phyloP scores from a whole-genome alignment of 176 grass and related monocot species.

The Alopecurus myosuroides region DNA sequence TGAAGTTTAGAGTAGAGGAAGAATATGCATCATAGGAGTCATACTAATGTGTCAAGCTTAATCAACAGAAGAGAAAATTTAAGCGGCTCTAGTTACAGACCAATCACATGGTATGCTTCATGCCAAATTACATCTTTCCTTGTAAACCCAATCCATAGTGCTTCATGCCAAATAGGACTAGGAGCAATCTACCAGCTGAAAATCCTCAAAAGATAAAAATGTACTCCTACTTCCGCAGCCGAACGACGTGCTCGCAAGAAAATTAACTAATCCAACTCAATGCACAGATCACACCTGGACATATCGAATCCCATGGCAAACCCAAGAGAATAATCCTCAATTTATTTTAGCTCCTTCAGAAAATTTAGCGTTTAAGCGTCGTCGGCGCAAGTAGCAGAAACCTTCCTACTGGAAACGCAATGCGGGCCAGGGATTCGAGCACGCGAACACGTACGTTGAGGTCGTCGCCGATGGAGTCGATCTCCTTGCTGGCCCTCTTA shows the following conservation, averaged over 20 bases:
- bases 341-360: not conserved
- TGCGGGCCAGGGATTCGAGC: not conserved
- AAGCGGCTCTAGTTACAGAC: not conserved
- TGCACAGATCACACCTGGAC: not conserved
- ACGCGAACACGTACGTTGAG: slow-evolving; percentile 40
- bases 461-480: slow-evolving; percentile 86
- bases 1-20: not conserved
- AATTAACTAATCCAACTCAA: not conserved
- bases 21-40: not conserved
- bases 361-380: too few relatives aligned
- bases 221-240: not conserved
- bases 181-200: not conserved
- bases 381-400: not conserved
- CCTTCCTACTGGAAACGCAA: not conserved
- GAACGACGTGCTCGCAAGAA: not conserved
- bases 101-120: not conserved
- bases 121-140: not conserved
- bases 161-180: not conserved
- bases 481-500: slow-evolving; percentile 88
- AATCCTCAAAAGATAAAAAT: not conserved
- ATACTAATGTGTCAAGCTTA: not conserved
- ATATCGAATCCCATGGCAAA: not conserved
- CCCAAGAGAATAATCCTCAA: not conserved
- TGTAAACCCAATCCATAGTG: not conserved
- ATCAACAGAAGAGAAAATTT: not conserved